Evolutionary conservation across 2,329 filamentous ascomycete genomes (phyloP).

Genomic region (Rhinocladiella mackenziei): DNA sequence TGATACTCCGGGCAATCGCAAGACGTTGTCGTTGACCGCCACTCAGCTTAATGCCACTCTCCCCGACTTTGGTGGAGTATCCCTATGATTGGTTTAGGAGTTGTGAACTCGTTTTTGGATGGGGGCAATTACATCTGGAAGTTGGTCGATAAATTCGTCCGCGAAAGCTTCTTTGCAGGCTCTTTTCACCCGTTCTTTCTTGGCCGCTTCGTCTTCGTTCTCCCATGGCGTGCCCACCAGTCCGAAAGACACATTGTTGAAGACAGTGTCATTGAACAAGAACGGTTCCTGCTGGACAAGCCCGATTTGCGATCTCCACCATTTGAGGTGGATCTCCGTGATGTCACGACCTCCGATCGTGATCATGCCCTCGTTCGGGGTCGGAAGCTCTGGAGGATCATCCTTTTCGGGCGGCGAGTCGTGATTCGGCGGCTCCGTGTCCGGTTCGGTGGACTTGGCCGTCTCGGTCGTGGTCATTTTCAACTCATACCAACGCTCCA

Average conservation of each 20-base stretch:
- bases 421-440: no score
- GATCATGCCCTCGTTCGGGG: conserved; percentile 45
- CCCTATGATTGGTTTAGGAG: conserved; percentile 41
- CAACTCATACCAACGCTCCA: conserved; percentile 44
- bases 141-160: conserved; percentile 62
- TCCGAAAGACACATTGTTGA: conserved; percentile 59
- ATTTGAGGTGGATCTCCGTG: conserved; percentile 58
- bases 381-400: neutral
- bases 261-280: conserved; percentile 63
- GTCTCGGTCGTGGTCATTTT: conserved; percentile 1
- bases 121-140: conserved; percentile 45
- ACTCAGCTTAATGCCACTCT: conserved; percentile 71
- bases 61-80: conserved; percentile 71
- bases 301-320: conserved; percentile 55
- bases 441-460: no score
- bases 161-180: conserved; percentile 66
- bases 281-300: conserved; percentile 67
- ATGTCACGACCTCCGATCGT: conserved; percentile 53
- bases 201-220: conserved; percentile 32
- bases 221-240: conserved; percentile 41
- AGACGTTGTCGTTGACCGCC: conserved; percentile 84
- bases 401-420: neutral
- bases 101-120: neutral
- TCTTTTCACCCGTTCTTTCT: conserved; percentile 52
- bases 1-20: conserved; percentile 67